Evolutionary conservation across 148 eudicot genomes (phyloP), one percentile per base, ranked within the genome.

Genomic region (Chenopodium formosanum): DNA sequence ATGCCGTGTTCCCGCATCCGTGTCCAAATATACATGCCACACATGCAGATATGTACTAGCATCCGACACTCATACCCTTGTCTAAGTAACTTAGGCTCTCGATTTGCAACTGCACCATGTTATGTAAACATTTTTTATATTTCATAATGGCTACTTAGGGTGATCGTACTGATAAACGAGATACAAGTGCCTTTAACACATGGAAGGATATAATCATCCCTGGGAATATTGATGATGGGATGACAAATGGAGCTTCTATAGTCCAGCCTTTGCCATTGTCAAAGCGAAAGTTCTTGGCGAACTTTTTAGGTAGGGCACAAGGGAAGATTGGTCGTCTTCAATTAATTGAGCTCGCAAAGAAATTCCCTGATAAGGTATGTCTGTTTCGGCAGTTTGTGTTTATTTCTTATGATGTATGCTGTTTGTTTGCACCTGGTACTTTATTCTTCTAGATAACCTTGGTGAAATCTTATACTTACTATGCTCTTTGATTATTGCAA

Each of bases 171-270:
- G 98, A 93, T 88, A 95, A 95, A 84, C 88, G 97, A 80, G 93
- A 92, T 81, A 89, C 91, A 60, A 93, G 92, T 88, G 96, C 97
- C 29, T 95, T 93, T 29, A 93, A 91, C 85, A 95, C 98, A 53
- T 93, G 97, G 98, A 93, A 95, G 85, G 97, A 95, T 85, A 90
- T 95, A 29, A 93, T 95, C 65, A 91, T 95, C 84, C 98, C 98
- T 60, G 98, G 98, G 29, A 95, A 95, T 82, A 92, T 95, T 88
- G 94, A 95, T 82, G 97, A 93, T 86, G 94, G 90, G 73, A 93
- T 95, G 93, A 93, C 97, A 23, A 78, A 65, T 69, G 81, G 90
- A 67, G 87, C 85, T 78, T 87, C 86, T 62, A 74, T 91, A 65
- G 93, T 87, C 46, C 89, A 90, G 80, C 92, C 97, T 85, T 84